A percentile compares a stretch with the other conserved stretches of the same genome.
phyloP scores from a whole-genome alignment of 2,329 filamentous ascomycete species.

The Trichoderma pleuroti region DNA sequence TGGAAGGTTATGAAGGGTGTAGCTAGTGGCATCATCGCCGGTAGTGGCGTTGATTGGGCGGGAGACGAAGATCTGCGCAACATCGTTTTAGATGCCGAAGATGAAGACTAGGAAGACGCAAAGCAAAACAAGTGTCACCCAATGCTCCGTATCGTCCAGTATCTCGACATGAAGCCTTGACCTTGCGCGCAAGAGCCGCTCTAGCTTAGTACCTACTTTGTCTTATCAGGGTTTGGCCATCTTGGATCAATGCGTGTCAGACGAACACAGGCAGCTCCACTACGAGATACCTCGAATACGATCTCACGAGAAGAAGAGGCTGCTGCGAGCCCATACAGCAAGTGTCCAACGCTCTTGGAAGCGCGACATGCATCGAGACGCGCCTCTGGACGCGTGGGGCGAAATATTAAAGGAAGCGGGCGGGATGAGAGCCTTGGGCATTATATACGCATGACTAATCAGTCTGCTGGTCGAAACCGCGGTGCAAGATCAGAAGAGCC shows the following conservation, averaged over 20 bases:
- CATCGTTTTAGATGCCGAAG: slow-evolving; percentile 67
- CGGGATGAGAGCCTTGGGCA: not conserved
- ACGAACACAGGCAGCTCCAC: not conserved
- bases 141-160: not conserved
- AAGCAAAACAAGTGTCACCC: not conserved
- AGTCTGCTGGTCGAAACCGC: not conserved
- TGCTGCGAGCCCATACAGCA: not conserved
- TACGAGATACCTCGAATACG: not conserved
- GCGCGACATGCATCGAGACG: not conserved
- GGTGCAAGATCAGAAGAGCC: slow-evolving; percentile 10
- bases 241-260: slow-evolving; percentile 12
- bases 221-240: not conserved
- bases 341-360: not conserved
- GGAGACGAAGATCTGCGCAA: slow-evolving; percentile 63
- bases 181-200: not conserved
- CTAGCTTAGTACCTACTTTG: not conserved
- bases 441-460: slow-evolving; percentile 19
- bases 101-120: slow-evolving; percentile 32
- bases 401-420: slow-evolving; percentile 2
- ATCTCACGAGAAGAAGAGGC: not conserved
- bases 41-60: slow-evolving; percentile 81
- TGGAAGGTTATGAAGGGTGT: slow-evolving; percentile 76
- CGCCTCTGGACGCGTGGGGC: not conserved
- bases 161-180: not conserved
- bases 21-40: slow-evolving; percentile 72